Base-by-base conservation (phyloP, 108 stramenopile genomes). In the Skeletonema grethae region DNA sequence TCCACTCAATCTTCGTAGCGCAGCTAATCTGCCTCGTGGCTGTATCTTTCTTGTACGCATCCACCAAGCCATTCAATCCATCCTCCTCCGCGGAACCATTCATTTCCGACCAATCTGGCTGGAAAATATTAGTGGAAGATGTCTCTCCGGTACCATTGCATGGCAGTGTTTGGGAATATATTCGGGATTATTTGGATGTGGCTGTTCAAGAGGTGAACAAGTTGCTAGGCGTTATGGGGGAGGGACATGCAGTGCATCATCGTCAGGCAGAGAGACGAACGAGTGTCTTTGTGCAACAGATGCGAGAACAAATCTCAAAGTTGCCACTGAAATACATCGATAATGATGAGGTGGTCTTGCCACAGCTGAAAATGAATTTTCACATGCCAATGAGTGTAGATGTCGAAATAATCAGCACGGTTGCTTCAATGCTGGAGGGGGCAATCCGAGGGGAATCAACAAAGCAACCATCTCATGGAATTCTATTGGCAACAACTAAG, bases 1-100 rank as follows among this genome's bases (percentile, higher is more conserved):
- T 81, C 80, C 80, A 81, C 39, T 12, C 76, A 16, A 66, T 64
- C 31, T 72, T 81, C 55, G 71, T 81, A 3, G 34, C 72, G 32
- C 50, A 81, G 53, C 22, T 81, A 29, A 24, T 77, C 12, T 15
- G 59, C 13, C 75, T 81, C 22, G 63, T 77, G 31, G 45, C 57
- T 13, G 45, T 24, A 29, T 71, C 80, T 39, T 72, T 76, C 15
- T 32, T 66, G 59, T 77, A 77, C 39, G 80, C 80, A 13, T 61
- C 65, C 64, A 65, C 39, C 30, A 16, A 29, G 32, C 43, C 43
- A 5, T 39, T 63, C 28, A 48, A 62, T 39, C 53, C 60, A 35
- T 53, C 32, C 32, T 39, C 41, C 31, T 60, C 72, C 22, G 65
- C 70, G 13, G 80, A 81, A 20, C 80, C 80, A 22, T 81, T 81